phyloP scores from a whole-genome alignment of 495 filamentous ascomycete species.

The Penicillium maclennaniae region DNA sequence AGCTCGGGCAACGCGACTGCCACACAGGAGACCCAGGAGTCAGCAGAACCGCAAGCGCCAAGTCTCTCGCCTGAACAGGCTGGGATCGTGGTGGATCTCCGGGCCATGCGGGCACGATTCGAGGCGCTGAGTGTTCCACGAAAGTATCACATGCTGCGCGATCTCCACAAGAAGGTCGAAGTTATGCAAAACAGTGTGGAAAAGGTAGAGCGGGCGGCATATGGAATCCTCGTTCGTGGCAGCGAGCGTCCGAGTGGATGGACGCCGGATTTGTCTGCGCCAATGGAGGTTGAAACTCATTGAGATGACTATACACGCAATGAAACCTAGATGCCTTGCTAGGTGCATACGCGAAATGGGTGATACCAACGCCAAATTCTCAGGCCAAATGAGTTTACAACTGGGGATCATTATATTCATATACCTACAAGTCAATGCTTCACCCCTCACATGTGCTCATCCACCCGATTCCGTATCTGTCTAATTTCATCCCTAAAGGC shows the following conservation, averaged over 20 bases:
- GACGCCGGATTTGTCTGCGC: constrained; percentile 72
- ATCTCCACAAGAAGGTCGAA: constrained; percentile 73
- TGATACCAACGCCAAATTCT: background rate
- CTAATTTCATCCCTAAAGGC: background rate
- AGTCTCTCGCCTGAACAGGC: constrained; percentile 26
- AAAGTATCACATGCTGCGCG: constrained; percentile 47
- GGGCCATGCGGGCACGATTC: constrained; percentile 66
- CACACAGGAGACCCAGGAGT: background rate
- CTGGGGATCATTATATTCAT: too few relatives aligned
- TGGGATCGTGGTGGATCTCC: constrained; percentile 67
- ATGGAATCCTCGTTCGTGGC: constrained; percentile 80
- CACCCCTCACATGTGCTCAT: background rate
- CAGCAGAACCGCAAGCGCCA: background rate
- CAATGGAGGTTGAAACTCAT: constrained; percentile 44
- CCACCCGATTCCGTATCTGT: background rate
- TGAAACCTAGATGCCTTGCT: background rate
- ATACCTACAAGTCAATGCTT: background rate
- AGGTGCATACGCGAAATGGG: background rate
- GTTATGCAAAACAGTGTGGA: constrained; percentile 86
- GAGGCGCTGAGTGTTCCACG: constrained; percentile 60
- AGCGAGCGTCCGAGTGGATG: constrained; percentile 88
- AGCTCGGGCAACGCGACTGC: constrained; percentile 27
- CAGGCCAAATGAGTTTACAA: too few relatives aligned
- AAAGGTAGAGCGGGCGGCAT: constrained; percentile 89
- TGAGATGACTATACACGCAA: constrained; percentile 4